Evolutionary conservation across 2,329 filamentous ascomycete species (phyloP).

Genomic region (Bipolaris cookei): DNA sequence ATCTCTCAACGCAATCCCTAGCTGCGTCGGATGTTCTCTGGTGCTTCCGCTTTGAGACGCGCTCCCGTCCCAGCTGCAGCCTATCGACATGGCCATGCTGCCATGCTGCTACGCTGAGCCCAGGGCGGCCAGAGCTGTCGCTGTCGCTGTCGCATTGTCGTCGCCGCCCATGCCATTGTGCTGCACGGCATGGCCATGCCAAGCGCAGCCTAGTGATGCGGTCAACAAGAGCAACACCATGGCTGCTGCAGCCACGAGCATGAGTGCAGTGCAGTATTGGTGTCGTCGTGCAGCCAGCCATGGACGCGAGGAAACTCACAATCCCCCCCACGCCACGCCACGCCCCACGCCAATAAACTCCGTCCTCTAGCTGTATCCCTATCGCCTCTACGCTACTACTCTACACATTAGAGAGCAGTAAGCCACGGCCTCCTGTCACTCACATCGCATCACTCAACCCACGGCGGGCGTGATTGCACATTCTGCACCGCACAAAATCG

Average conservation of each 20-base stretch:
- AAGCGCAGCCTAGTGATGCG: slow-evolving; percentile 1
- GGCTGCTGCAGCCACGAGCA: neutral
- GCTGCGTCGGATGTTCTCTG: neutral
- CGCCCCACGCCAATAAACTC: neutral
- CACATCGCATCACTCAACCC: neutral
- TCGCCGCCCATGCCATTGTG: neutral
- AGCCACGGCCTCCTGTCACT: slow-evolving; percentile 5
- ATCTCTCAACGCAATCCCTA: slow-evolving; percentile 4
- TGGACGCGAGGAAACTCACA: neutral
- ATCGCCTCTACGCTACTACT: no score
- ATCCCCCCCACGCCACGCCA: slow-evolving; percentile 2
- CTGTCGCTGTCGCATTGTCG: neutral
- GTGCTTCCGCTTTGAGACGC: slow-evolving; percentile 3
- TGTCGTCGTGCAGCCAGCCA: no score
- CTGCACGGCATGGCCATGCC: slow-evolving; percentile 2
- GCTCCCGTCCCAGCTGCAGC: slow-evolving; percentile 8
- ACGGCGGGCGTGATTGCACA: neutral
- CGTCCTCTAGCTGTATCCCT: neutral
- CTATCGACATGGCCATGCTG: neutral
- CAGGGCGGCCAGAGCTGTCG: slow-evolving; percentile 8
- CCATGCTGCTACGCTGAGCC: no score
- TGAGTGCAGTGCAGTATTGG: no score
- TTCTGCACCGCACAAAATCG: slow-evolving; percentile 17
- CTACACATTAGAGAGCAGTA: neutral
- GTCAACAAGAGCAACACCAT: slow-evolving; percentile 2